These are phyloP conservation scores for Coemansia sp. DNA, from an alignment of 192 early-diverging fungal species.

Conservation along the genomic window DNA sequence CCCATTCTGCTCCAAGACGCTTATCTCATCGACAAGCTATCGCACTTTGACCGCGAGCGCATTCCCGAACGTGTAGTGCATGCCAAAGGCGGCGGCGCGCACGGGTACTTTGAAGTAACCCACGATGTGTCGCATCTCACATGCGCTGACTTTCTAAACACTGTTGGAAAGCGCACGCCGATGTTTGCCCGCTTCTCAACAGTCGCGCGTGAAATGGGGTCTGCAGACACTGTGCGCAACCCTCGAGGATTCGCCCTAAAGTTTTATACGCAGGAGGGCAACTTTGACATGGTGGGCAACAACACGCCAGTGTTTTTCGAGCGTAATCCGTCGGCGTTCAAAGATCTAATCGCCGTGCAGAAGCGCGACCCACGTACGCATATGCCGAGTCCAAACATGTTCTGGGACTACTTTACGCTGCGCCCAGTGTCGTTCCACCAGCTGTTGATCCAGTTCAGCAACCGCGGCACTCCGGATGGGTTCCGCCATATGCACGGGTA, in stretches of 20 bases:
- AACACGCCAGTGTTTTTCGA: constrained; percentile 80
- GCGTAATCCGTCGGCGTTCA: constrained; percentile 67
- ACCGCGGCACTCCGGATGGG: constrained; percentile 72
- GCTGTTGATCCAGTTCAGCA: constrained; percentile 66
- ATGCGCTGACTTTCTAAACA: constrained; percentile 62
- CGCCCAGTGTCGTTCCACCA: constrained; percentile 58
- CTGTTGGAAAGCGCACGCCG: constrained; percentile 66
- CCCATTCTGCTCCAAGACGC: constrained; percentile 64
- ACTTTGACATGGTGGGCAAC: constrained; percentile 81
- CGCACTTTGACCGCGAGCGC: constrained; percentile 57
- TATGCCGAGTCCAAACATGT: constrained; percentile 56
- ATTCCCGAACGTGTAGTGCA: constrained; percentile 65
- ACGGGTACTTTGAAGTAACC: constrained; percentile 73
- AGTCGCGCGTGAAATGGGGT: constrained; percentile 62
- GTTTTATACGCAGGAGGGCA: constrained; percentile 77
- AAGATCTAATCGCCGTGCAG: constrained; percentile 61
- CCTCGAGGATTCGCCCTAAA: constrained; percentile 73
- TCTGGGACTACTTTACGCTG: constrained; percentile 61
- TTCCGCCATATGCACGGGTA: constrained; percentile 43
- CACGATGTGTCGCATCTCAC: constrained; percentile 68
- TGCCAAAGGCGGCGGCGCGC: constrained; percentile 59
- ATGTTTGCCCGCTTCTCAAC: constrained; percentile 68
- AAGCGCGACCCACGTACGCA: constrained; percentile 68
- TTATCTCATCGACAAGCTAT: constrained; percentile 61
- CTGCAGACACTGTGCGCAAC: constrained; percentile 67